These are phyloP conservation scores for Boletellus ananas DNA, from an alignment of 768 basidiomycete species.

Conservation along the genomic window DNA sequence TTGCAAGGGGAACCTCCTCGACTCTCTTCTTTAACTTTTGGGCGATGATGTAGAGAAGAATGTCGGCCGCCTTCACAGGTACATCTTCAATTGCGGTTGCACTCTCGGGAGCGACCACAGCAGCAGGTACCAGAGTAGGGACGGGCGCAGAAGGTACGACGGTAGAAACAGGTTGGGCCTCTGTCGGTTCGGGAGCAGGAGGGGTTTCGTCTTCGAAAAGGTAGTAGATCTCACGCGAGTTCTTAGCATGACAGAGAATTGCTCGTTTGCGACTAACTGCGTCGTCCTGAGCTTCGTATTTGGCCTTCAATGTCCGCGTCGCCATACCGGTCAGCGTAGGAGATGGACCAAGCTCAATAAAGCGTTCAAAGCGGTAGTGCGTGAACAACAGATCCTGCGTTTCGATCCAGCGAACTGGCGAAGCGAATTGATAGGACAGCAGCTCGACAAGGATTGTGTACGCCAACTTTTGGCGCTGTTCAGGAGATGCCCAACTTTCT, in stretches of 20 bases:
- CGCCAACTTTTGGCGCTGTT: slow-evolving; percentile 88
- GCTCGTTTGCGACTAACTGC: slow-evolving; percentile 72
- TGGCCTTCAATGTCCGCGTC: slow-evolving; percentile 81
- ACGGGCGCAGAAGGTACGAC: slow-evolving; percentile 39
- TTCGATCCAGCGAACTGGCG: slow-evolving; percentile 98
- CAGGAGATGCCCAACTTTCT: slow-evolving; percentile 77
- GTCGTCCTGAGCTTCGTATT: slow-evolving; percentile 89
- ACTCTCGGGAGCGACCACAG: slow-evolving; percentile 48
- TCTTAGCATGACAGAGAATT: slow-evolving; percentile 93
- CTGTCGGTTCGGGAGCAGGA: slow-evolving; percentile 18
- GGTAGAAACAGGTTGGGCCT: slow-evolving; percentile 35
- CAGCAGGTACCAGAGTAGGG: slow-evolving; percentile 40
- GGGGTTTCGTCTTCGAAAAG: slow-evolving; percentile 85
- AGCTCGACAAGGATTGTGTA: slow-evolving; percentile 97
- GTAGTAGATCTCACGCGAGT: slow-evolving; percentile 96
- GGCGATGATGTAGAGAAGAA: slow-evolving; percentile 83
- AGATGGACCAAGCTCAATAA: slow-evolving; percentile 95
- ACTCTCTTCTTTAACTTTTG: slow-evolving; percentile 98
- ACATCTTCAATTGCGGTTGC: slow-evolving; percentile 81
- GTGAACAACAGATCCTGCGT: slow-evolving; percentile 94
- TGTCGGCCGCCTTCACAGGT: slow-evolving; percentile 87
- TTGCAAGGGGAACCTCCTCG: slow-evolving; percentile 82
- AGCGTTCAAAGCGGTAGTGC: slow-evolving; percentile 81
- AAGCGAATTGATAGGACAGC: slow-evolving; percentile 96
- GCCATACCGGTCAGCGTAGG: slow-evolving; percentile 97